Evolutionary conservation across 2,329 filamentous ascomycete genomes (phyloP).

Genomic region (Ophiostoma ulmi): DNA sequence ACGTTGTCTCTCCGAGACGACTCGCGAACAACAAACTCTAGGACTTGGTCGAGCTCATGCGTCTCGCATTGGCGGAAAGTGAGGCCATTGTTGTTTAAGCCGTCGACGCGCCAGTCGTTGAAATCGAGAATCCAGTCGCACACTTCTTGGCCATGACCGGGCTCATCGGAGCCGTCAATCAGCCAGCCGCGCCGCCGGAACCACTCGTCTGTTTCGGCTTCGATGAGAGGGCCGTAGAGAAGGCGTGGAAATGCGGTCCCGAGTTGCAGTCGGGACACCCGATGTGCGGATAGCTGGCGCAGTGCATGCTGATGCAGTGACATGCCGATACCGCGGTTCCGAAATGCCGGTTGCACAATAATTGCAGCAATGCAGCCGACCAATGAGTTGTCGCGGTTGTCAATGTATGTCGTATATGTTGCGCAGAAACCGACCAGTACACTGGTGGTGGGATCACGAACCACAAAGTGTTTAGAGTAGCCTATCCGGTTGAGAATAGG

Average conservation of each 20-base stretch:
- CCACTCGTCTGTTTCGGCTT: slow-evolving; percentile 45
- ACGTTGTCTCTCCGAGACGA: slow-evolving; percentile 44
- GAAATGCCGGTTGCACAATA: slow-evolving; percentile 46
- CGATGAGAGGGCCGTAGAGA: slow-evolving; percentile 49
- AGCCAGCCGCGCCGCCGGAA: slow-evolving; percentile 52
- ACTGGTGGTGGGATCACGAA: slow-evolving; percentile 43
- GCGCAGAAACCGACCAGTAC: slow-evolving; percentile 54
- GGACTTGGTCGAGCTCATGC: slow-evolving; percentile 43
- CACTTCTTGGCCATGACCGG: slow-evolving; percentile 47
- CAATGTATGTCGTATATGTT: slow-evolving; percentile 54
- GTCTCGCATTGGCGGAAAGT: slow-evolving; percentile 44
- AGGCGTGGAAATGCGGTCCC: slow-evolving; percentile 56
- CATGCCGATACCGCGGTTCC: slow-evolving; percentile 48
- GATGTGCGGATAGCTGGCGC: slow-evolving; percentile 44
- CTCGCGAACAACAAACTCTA: slow-evolving; percentile 48
- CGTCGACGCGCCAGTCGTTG: slow-evolving; percentile 43
- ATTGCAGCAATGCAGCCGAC: slow-evolving; percentile 53
- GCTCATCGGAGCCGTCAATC: slow-evolving; percentile 38
- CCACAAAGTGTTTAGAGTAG: slow-evolving; percentile 54
- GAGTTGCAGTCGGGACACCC: slow-evolving; percentile 50
- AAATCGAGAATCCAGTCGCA: slow-evolving; percentile 53
- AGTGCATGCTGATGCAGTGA: slow-evolving; percentile 50
- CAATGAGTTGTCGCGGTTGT: slow-evolving; percentile 47
- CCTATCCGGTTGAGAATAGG: slow-evolving; percentile 50
- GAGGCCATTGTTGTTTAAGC: slow-evolving; percentile 39